These are phyloP conservation scores for Apodospora peruviana DNA, from an alignment of 495 filamentous ascomycete genomes.

Conservation along the genomic window DNA sequence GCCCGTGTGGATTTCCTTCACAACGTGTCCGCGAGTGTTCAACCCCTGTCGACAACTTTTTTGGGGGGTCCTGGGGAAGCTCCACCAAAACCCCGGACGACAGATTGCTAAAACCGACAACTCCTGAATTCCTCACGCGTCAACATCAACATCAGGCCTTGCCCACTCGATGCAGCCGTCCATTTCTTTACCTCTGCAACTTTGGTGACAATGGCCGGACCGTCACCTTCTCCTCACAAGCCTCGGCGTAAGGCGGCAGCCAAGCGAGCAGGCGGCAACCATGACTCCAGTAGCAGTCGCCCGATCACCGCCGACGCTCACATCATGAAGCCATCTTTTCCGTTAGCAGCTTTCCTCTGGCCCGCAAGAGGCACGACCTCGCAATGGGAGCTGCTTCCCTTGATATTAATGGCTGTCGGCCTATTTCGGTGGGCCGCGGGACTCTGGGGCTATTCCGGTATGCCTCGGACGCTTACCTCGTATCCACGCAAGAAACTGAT, in stretches of 20 bases:
- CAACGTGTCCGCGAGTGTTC: background rate
- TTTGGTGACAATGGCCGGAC: conserved; percentile 37
- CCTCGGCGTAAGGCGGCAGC: conserved; percentile 43
- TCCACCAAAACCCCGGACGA: background rate
- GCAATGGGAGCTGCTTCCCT: conserved; percentile 87
- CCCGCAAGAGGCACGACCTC: conserved; percentile 75
- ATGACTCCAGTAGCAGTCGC: conserved; percentile 12
- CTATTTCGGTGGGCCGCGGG: conserved; percentile 90
- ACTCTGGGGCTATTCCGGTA: conserved; percentile 92
- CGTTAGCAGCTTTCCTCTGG: conserved; percentile 87
- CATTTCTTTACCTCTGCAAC: conserved; percentile 5
- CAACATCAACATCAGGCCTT: background rate
- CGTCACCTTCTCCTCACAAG: conserved; percentile 42
- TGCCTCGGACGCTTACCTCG: conserved; percentile 1
- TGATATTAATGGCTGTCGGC: conserved; percentile 83
- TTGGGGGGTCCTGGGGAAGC: background rate
- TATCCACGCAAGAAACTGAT: background rate
- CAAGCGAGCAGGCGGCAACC: conserved; percentile 32
- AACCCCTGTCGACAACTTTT: conserved; percentile 1
- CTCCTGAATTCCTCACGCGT: background rate
- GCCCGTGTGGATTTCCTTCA: background rate
- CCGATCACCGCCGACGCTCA: conserved; percentile 22
- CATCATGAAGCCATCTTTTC: conserved; percentile 57
- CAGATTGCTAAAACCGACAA: conserved; percentile 1
- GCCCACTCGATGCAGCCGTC: conserved; percentile 17